These are phyloP conservation scores for Teratosphaeria viscida DNA, from an alignment of 2,329 filamentous ascomycete species.

Conservation along the genomic window DNA sequence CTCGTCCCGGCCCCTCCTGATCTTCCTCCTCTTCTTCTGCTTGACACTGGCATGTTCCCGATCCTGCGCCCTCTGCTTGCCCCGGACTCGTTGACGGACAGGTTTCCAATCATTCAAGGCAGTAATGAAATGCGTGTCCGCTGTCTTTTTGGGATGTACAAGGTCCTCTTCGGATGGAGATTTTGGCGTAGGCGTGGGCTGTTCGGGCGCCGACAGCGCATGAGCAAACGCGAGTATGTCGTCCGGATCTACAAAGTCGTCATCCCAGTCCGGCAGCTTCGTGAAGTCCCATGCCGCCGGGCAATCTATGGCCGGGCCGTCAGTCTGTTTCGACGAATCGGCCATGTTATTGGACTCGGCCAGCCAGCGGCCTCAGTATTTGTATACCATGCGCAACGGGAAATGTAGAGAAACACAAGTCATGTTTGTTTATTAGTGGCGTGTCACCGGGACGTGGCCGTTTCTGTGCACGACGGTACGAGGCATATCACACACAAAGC, in stretches of 20 bases:
- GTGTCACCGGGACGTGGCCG: neutral
- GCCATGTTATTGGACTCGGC: constrained; percentile 26
- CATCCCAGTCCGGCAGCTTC: constrained; percentile 66
- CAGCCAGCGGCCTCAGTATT: neutral
- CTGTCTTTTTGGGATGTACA: constrained; percentile 30
- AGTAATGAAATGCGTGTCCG: constrained; percentile 55
- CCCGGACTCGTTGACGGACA: constrained; percentile 60
- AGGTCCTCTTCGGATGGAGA: constrained; percentile 53
- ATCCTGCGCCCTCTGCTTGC: constrained; percentile 22
- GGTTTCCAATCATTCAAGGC: constrained; percentile 95
- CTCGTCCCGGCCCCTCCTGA: constrained; percentile 60
- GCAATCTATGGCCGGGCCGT: constrained; percentile 37
- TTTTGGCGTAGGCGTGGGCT: constrained; percentile 35
- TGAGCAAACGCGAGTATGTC: constrained; percentile 70
- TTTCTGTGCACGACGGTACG: neutral
- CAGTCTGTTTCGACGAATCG: constrained; percentile 35
- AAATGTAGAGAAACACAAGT: neutral
- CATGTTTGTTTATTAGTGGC: neutral
- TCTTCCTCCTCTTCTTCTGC: constrained; percentile 30
- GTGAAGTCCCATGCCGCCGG: constrained; percentile 53
- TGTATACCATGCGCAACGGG: neutral
- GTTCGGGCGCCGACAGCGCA: constrained; percentile 62
- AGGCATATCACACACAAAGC: neutral
- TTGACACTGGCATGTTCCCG: constrained; percentile 18
- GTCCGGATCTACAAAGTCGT: constrained; percentile 62